Conservation (phyloP, 2,329 filamentous ascomycete species). For the Furcasterigmium sp. region DNA sequence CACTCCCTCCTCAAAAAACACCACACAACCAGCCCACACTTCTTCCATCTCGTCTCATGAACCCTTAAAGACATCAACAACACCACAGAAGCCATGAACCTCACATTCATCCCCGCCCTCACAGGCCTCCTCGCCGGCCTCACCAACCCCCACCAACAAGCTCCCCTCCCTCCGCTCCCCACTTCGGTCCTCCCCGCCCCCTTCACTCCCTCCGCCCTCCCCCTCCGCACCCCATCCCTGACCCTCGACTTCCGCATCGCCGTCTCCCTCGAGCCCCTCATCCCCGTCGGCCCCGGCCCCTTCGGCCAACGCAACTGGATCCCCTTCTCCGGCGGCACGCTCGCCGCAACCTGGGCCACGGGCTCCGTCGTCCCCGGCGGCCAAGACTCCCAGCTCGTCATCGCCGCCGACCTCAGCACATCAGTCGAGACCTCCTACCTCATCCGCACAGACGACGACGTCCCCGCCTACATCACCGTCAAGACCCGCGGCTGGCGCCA, state of each 20-base stretch:
- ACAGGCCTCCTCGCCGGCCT: no score
- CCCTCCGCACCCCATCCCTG: conserved; percentile 39
- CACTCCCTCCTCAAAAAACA: no score
- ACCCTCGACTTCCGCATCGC: conserved; percentile 46
- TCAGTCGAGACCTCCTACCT: conserved; percentile 43
- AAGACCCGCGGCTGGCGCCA: conserved; percentile 41
- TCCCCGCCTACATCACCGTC: conserved; percentile 27
- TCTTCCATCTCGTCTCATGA: no score
- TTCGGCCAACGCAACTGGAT: conserved; percentile 36
- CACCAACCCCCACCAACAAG: background rate
- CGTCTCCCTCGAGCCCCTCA: conserved; percentile 36
- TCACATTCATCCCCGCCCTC: no score
- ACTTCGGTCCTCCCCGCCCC: conserved; percentile 14
- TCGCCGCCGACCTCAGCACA: conserved; percentile 18
- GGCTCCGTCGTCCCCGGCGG: conserved; percentile 35
- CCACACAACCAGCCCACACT: no score
- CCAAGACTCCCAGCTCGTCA: conserved; percentile 28
- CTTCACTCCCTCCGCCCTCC: conserved; percentile 35
- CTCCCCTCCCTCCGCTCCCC: conserved; percentile 1
- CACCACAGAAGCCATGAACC: no score
- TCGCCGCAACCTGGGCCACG: conserved; percentile 43
- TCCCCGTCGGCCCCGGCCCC: conserved; percentile 28
- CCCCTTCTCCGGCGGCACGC: conserved; percentile 39
- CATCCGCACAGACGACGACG: conserved; percentile 39
- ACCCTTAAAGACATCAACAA: no score